Conservation (phyloP, 2,329 filamentous ascomycete species). For the Colletotrichum melonis region DNA sequence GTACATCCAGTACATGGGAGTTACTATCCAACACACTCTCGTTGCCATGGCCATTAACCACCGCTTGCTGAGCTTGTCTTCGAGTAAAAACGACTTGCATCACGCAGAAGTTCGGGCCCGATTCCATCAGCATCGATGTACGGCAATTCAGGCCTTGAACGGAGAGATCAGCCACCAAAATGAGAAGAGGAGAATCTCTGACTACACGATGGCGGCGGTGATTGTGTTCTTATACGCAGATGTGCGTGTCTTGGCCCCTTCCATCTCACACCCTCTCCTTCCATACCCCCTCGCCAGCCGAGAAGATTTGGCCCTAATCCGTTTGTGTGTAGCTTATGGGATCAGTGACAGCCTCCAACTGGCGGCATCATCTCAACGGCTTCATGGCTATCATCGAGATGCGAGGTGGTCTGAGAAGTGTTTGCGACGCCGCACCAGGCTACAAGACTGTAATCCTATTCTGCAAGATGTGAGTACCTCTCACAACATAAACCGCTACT, state of each 20-base stretch:
- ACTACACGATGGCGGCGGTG: slow-evolving; percentile 7
- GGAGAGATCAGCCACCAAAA: slow-evolving; percentile 37
- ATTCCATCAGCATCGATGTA: slow-evolving; percentile 45
- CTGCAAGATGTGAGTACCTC: slow-evolving; percentile 12
- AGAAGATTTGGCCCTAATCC: neutral
- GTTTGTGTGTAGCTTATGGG: slow-evolving; percentile 32
- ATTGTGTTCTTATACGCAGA: slow-evolving; percentile 28
- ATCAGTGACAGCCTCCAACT: slow-evolving; percentile 45
- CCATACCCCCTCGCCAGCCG: neutral
- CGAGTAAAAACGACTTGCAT: slow-evolving; percentile 22
- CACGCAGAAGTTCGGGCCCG: slow-evolving; percentile 38
- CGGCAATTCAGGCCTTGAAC: slow-evolving; percentile 45
- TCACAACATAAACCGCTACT: too few relatives aligned
- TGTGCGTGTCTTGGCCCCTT: neutral
- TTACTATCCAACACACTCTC: slow-evolving; percentile 28
- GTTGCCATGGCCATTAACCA: slow-evolving; percentile 48
- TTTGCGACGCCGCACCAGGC: neutral
- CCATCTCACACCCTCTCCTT: neutral
- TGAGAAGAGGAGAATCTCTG: slow-evolving; percentile 33
- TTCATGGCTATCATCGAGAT: slow-evolving; percentile 19
- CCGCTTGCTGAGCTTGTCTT: slow-evolving; percentile 41
- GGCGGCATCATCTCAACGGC: slow-evolving; percentile 48
- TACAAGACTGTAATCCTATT: neutral
- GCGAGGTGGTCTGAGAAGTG: slow-evolving; percentile 22
- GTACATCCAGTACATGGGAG: slow-evolving; percentile 5